These are phyloP conservation scores for Trametes villosa DNA, from an alignment of 768 basidiomycete genomes.

Conservation along the genomic window DNA sequence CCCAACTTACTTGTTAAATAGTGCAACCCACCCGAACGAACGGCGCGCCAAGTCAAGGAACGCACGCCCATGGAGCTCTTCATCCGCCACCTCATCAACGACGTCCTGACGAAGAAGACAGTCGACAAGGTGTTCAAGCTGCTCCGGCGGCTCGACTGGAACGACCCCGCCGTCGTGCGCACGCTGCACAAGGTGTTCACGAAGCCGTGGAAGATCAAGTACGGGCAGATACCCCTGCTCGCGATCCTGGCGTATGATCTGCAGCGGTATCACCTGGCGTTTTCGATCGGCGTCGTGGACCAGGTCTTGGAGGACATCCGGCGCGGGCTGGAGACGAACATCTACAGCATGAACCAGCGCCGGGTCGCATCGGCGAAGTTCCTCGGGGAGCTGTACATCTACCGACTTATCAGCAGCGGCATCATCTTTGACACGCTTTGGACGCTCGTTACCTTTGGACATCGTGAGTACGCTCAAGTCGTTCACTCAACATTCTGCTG, in stretches of 20 bases:
- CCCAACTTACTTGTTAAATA: conserved; percentile 34
- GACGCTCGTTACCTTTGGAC: conserved; percentile 94
- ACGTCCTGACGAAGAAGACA: conserved; percentile 90
- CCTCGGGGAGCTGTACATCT: conserved; percentile 96
- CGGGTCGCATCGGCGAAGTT: conserved; percentile 92
- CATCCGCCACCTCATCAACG: conserved; percentile 92
- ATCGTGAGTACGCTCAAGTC: conserved; percentile 63
- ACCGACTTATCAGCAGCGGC: conserved; percentile 84
- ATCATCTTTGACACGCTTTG: conserved; percentile 94
- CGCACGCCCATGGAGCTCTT: conserved; percentile 89
- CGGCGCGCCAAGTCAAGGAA: conserved; percentile 83
- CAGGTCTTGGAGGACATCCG: conserved; percentile 94
- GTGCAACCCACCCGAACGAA: conserved; percentile 97
- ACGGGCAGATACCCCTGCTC: conserved; percentile 82
- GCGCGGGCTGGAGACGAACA: conserved; percentile 88
- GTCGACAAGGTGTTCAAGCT: conserved; percentile 96
- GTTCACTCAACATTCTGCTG: conserved; percentile 3
- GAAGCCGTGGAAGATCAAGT: conserved; percentile 99
- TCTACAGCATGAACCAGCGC: conserved; percentile 94
- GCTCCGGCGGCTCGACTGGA: conserved; percentile 94
- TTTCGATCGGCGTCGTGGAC: conserved; percentile 87
- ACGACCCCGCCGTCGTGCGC: conserved; percentile 62
- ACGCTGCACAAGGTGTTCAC: conserved; percentile 88
- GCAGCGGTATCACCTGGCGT: conserved; percentile 90
- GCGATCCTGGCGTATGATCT: conserved; percentile 96